A percentile compares a stretch with the other conserved stretches of the same genome.
Conservation (phyloP, 140 eudicot genomes). For the Stevia rebaudiana region DNA sequence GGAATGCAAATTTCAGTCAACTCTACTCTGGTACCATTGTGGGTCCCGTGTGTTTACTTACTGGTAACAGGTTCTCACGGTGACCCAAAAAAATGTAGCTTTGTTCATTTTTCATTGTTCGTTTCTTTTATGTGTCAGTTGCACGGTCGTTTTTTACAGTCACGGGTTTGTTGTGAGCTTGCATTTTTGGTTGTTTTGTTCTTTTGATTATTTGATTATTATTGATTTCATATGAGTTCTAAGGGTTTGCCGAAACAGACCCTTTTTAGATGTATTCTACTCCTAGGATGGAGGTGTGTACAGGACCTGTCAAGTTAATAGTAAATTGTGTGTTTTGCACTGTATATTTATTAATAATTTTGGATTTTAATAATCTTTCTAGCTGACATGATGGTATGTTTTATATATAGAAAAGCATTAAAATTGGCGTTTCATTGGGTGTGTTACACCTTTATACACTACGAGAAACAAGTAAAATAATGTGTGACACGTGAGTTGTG, state of each 20-base stretch:
- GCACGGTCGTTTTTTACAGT: constrained; percentile 37
- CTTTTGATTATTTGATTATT: constrained; percentile 20
- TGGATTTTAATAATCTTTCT: not conserved
- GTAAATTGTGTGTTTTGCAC: constrained; percentile 46
- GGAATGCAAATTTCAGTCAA: constrained; percentile 33
- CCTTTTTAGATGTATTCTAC: constrained; percentile 41
- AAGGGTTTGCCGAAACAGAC: constrained; percentile 39
- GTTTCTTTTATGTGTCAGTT: constrained; percentile 17
- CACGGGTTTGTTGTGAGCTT: constrained; percentile 59
- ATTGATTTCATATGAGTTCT: constrained; percentile 26
- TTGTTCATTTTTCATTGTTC: constrained; percentile 8
- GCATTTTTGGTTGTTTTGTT: constrained; percentile 37
- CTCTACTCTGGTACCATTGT: constrained; percentile 9
- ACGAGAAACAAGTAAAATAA: no score
- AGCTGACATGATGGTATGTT: no score
- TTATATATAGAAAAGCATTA: no score
- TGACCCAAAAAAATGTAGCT: constrained; percentile 6
- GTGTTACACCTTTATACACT: no score
- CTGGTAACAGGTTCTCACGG: not conserved
- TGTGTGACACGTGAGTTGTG: no score
- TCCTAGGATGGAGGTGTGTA: constrained; percentile 43
- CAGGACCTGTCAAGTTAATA: constrained; percentile 43
- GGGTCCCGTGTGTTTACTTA: not conserved
- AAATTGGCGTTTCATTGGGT: no score
- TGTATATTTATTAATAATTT: constrained; percentile 4